Conservation (phyloP, 1,284 basidiomycete genomes). For the Rhodotorula sp. region DNA sequence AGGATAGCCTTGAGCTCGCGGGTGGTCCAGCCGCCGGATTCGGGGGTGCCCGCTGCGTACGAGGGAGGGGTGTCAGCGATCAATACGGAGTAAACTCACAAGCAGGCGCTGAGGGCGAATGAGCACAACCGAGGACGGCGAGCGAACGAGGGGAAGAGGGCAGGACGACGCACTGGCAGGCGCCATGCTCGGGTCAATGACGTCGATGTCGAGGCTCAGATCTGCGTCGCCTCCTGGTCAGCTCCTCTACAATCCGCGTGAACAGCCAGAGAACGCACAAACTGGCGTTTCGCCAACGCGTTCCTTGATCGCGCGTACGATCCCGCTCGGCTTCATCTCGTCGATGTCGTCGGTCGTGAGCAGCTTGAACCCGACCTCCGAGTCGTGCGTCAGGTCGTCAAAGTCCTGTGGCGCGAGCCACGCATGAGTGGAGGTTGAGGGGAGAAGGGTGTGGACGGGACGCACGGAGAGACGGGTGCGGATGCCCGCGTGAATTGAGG, state of each 20-base stretch:
- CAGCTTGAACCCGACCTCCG: slow-evolving; percentile 53
- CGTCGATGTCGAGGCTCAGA: slow-evolving; percentile 42
- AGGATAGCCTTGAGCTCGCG: slow-evolving; percentile 55
- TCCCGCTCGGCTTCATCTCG: slow-evolving; percentile 52
- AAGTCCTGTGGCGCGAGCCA: neutral
- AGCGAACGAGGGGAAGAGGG: too few relatives aligned
- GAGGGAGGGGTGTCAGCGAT: too few relatives aligned
- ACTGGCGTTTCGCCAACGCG: slow-evolving; percentile 53
- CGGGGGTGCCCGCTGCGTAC: slow-evolving; percentile 47
- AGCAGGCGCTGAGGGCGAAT: too few relatives aligned
- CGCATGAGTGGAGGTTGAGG: neutral
- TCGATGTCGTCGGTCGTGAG: slow-evolving; percentile 54
- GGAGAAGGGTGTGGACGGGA: neutral
- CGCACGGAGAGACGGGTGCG: slow-evolving; percentile 36
- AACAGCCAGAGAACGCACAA: slow-evolving; percentile 28
- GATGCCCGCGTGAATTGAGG: slow-evolving; percentile 51
- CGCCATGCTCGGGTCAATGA: slow-evolving; percentile 53
- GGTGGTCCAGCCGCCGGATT: slow-evolving; percentile 54
- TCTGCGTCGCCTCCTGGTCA: neutral
- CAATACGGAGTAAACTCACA: too few relatives aligned
- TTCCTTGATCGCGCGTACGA: slow-evolving; percentile 51
- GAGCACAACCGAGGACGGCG: neutral
- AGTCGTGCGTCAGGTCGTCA: slow-evolving; percentile 48
- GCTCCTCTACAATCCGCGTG: neutral
- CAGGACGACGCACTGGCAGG: slow-evolving; percentile 48